These are phyloP conservation scores for Ophioceras dolichostomum DNA, from an alignment of 2,329 filamentous ascomycete genomes.

Conservation along the genomic window DNA sequence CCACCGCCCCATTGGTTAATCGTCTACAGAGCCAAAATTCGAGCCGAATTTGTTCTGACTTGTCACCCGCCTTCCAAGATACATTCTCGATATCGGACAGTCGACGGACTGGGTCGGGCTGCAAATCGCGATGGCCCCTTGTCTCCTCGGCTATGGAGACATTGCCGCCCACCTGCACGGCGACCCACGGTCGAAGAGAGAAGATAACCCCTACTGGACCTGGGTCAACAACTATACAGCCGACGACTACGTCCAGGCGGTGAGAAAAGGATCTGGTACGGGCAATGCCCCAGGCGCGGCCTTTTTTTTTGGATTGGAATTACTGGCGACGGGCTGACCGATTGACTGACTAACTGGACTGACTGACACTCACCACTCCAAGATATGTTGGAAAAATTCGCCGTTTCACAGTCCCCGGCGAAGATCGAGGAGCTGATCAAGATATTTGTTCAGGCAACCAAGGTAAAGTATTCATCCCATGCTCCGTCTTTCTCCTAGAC, in stretches of 20 bases:
- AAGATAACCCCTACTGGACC: slow-evolving; percentile 68
- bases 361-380: too few species aligned
- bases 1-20: too few species aligned
- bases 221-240: slow-evolving; percentile 88
- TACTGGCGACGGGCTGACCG: too few species aligned
- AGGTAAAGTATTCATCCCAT: slow-evolving; percentile 34
- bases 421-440: slow-evolving; percentile 71
- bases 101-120: slow-evolving; percentile 81
- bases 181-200: slow-evolving; percentile 45
- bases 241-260: slow-evolving; percentile 64
- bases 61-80: not conserved
- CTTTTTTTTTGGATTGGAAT: too few species aligned
- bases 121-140: slow-evolving; percentile 75
- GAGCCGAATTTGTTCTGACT: not conserved
- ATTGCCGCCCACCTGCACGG: slow-evolving; percentile 61
- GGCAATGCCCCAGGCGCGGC: slow-evolving; percentile 5
- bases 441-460: slow-evolving; percentile 81
- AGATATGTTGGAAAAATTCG: slow-evolving; percentile 67
- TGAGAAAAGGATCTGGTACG: slow-evolving; percentile 57
- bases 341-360: too few species aligned
- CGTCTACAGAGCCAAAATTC: too few species aligned
- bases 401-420: slow-evolving; percentile 57
- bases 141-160: slow-evolving; percentile 76
- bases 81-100: slow-evolving; percentile 73
- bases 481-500: not conserved